Conservation (phyloP, 768 basidiomycete species). For the Boletellus ananiceps region DNA sequence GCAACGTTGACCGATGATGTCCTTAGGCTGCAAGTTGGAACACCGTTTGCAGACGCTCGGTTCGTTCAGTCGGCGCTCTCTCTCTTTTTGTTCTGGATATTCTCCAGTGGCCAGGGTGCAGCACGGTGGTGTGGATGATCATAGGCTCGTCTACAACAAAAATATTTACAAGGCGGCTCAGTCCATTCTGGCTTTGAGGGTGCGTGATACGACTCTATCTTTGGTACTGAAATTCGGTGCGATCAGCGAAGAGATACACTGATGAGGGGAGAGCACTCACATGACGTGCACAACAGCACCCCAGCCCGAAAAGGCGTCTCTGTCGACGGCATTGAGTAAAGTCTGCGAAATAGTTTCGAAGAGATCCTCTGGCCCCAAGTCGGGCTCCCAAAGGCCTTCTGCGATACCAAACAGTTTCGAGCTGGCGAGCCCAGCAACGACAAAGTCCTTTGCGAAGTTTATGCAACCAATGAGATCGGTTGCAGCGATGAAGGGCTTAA, state of each 20-base stretch:
- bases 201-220: slow-evolving; percentile 75
- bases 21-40: too few species aligned
- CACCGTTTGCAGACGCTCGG: too few species aligned
- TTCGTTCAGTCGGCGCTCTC: too few species aligned
- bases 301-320: slow-evolving; percentile 97
- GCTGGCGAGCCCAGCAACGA: slow-evolving; percentile 90
- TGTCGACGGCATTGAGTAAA: slow-evolving; percentile 88
- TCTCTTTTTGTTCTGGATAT: too few species aligned
- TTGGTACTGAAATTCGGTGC: slow-evolving; percentile 47
- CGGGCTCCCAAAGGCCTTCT: slow-evolving; percentile 97
- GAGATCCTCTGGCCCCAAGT: slow-evolving; percentile 91
- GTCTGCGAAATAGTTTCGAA: slow-evolving; percentile 99
- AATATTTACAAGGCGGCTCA: slow-evolving; percentile 33
- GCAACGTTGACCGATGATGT: too few species aligned
- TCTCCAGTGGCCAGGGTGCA: too few species aligned
- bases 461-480: slow-evolving; percentile 93
- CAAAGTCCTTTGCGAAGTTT: slow-evolving; percentile 95
- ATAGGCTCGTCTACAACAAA: slow-evolving; percentile 17
- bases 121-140: neutral
- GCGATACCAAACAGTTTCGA: slow-evolving; percentile 94
- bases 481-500: slow-evolving; percentile 91
- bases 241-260: slow-evolving; percentile 4
- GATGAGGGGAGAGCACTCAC: slow-evolving; percentile 45
- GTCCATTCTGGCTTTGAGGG: slow-evolving; percentile 90
- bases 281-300: slow-evolving; percentile 93